Conservation (phyloP, 1,139 yeast species). For the Keqinozyma sinolaborantium region DNA sequence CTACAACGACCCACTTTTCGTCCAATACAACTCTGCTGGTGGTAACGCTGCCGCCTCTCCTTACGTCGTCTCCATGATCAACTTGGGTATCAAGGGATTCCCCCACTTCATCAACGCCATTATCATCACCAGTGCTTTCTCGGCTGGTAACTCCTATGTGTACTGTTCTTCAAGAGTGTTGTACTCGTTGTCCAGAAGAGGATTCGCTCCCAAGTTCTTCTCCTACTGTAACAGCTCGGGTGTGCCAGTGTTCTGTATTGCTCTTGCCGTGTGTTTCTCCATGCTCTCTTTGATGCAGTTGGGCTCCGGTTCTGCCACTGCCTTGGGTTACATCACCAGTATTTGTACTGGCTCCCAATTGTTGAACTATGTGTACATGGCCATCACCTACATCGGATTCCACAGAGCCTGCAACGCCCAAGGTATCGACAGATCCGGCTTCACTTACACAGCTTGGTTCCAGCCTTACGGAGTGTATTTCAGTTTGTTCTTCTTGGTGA, state of each 20-base stretch:
- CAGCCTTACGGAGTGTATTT: constrained; percentile 70
- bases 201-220: constrained; percentile 32
- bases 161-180: constrained; percentile 35
- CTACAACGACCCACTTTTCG: constrained; percentile 29
- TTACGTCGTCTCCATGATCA: constrained; percentile 38
- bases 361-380: constrained; percentile 63
- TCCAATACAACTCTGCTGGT: constrained; percentile 16
- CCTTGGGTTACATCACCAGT: constrained; percentile 70
- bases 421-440: constrained; percentile 64
- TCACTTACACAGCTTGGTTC: constrained; percentile 68
- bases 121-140: constrained; percentile 21
- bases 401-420: constrained; percentile 51
- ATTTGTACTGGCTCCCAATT: constrained; percentile 74
- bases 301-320: constrained; percentile 58
- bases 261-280: constrained; percentile 57
- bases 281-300: constrained; percentile 53
- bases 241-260: constrained; percentile 43
- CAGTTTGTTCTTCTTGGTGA: constrained; percentile 22
- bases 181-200: constrained; percentile 30
- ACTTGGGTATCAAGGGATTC: constrained; percentile 27
- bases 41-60: constrained; percentile 34
- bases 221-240: constrained; percentile 21
- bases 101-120: constrained; percentile 35
- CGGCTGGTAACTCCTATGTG: constrained; percentile 38
- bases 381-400: constrained; percentile 55